These are phyloP conservation scores for Oryza brachyantha DNA, from an alignment of 176 grass and related monocot species.

Conservation along the genomic window DNA sequence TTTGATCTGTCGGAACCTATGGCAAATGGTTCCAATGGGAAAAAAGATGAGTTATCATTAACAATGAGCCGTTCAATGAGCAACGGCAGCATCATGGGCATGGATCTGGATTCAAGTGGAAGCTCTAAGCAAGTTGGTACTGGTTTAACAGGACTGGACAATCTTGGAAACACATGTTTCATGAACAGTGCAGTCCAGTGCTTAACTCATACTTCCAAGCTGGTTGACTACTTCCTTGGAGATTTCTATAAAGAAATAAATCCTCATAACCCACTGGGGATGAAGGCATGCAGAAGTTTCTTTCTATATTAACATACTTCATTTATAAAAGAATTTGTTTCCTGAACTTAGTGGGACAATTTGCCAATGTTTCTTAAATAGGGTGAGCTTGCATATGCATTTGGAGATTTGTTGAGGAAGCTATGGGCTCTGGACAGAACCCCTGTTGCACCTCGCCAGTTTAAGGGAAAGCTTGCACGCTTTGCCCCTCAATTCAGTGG, in stretches of 20 bases:
- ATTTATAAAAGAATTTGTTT: background rate
- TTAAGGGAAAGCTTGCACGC: conserved; percentile 74
- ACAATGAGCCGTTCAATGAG: conserved; percentile 45
- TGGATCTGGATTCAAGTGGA: conserved; percentile 48
- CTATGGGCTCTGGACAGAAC: conserved; percentile 79
- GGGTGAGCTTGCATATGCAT: conserved; percentile 88
- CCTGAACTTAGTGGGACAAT: conserved; percentile 6
- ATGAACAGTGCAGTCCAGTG: conserved; percentile 99
- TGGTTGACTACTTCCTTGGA: conserved; percentile 86
- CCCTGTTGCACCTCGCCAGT: conserved; percentile 61
- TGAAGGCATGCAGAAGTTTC: conserved; percentile 56
- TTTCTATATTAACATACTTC: conserved; percentile 20
- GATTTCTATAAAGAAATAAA: conserved; percentile 90
- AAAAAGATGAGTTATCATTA: conserved; percentile 49
- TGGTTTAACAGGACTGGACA: conserved; percentile 83
- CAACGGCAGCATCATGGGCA: conserved; percentile 41
- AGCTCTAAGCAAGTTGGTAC: conserved; percentile 56
- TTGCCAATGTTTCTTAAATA: conserved; percentile 28
- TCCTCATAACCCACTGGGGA: conserved; percentile 61
- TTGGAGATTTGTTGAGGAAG: conserved; percentile 89
- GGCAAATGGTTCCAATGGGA: conserved; percentile 47
- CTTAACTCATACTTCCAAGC: conserved; percentile 83
- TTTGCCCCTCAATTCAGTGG: conserved; percentile 95
- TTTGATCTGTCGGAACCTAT: conserved; percentile 55
- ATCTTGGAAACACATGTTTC: conserved; percentile 97